These are phyloP conservation scores for Lasiodiplodia citricola DNA, from an alignment of 2,329 filamentous ascomycete genomes.

Conservation along the genomic window DNA sequence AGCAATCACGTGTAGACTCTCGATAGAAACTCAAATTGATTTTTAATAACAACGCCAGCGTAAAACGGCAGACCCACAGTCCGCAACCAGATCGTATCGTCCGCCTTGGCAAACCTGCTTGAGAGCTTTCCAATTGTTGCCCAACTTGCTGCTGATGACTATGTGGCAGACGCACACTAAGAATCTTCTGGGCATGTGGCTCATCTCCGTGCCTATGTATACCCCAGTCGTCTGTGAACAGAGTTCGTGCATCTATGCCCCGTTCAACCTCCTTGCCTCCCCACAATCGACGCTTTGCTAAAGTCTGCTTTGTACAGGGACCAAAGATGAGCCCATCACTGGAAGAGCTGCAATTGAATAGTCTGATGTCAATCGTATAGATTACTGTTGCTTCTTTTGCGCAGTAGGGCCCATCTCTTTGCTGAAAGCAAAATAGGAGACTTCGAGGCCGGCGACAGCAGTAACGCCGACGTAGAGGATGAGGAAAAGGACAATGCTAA, in stretches of 20 bases:
- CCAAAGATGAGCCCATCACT: neutral
- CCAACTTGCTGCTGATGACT: neutral
- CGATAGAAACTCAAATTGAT: neutral
- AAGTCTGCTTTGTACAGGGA: slow-evolving; percentile 19
- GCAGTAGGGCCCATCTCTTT: slow-evolving; percentile 92
- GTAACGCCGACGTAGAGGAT: slow-evolving; percentile 80
- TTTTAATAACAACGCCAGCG: neutral
- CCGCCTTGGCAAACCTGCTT: neutral
- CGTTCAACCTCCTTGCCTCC: neutral
- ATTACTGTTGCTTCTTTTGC: slow-evolving; percentile 78
- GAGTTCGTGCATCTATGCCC: neutral
- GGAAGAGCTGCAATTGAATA: slow-evolving; percentile 14
- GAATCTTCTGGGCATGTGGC: neutral
- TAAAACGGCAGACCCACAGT: neutral
- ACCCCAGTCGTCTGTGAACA: neutral
- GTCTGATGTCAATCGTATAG: neutral
- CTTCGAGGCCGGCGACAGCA: slow-evolving; percentile 79
- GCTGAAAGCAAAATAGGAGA: slow-evolving; percentile 93
- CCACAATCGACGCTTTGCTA: slow-evolving; percentile 18
- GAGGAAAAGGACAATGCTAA: slow-evolving; percentile 71
- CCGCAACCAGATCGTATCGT: neutral
- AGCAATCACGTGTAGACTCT: neutral
- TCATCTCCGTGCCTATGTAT: neutral
- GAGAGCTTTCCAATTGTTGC: neutral
- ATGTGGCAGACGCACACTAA: neutral